Conservation (phyloP, 2,329 filamentous ascomycete species). For the Coleophoma eucalyptorum region DNA sequence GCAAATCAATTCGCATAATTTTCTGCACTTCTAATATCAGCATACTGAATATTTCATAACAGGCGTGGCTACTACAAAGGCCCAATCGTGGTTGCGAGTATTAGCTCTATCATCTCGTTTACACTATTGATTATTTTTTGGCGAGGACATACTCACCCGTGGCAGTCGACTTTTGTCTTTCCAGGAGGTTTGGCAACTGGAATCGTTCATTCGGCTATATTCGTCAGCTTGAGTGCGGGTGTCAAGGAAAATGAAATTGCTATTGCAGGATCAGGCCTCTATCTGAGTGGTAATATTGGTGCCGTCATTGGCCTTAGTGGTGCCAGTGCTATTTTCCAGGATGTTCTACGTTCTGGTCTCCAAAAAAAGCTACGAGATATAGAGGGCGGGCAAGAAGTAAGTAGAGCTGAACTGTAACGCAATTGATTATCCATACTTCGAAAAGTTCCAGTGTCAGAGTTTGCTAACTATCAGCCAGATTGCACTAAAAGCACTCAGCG, state of each 20-base stretch:
- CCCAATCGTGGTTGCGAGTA: constrained; percentile 45
- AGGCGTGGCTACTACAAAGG: constrained; percentile 55
- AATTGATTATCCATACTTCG: not conserved
- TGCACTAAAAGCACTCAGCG: not conserved
- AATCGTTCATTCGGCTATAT: constrained; percentile 39
- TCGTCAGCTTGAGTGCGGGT: constrained; percentile 44
- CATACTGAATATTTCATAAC: not conserved
- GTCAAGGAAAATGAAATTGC: constrained; percentile 42
- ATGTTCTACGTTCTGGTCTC: not conserved
- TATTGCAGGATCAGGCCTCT: constrained; percentile 43
- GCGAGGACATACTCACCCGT: constrained; percentile 53
- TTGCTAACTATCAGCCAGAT: not conserved
- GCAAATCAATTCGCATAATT: not conserved
- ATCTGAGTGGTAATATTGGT: constrained; percentile 30
- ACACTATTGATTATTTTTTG: constrained; percentile 50
- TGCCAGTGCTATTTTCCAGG: constrained; percentile 8
- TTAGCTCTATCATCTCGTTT: constrained; percentile 47
- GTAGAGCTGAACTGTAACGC: not conserved
- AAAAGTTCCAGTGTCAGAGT: too few species aligned
- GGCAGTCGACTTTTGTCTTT: constrained; percentile 56
- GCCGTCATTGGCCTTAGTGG: constrained; percentile 14
- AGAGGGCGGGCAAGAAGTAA: not conserved
- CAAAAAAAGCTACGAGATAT: not conserved
- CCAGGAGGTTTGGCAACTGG: constrained; percentile 50
- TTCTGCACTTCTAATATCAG: too few species aligned